Conservation (phyloP, 306 rosid species). For the Lathyrus aphaca region DNA sequence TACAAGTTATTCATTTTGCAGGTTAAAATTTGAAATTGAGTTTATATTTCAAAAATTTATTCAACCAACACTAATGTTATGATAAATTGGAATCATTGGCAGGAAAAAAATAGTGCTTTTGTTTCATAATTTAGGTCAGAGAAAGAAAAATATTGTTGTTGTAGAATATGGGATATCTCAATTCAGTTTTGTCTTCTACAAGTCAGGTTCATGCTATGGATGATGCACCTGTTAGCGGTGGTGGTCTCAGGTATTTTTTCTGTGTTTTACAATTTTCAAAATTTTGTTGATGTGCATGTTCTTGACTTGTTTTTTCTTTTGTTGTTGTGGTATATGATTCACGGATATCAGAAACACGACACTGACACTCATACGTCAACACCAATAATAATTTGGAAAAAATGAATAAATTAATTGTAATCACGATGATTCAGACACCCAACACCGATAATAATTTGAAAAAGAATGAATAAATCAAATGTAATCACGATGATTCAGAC, state of each 20-base stretch:
- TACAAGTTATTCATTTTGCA: conserved; percentile 35
- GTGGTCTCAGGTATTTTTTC: conserved; percentile 73
- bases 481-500: too few relatives aligned
- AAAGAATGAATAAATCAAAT: too few relatives aligned
- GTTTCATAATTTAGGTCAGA: conserved; percentile 43
- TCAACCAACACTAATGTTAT: conserved; percentile 38
- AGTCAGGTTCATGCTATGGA: conserved; percentile 68
- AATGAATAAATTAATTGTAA: too few relatives aligned
- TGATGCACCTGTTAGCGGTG: conserved; percentile 82
- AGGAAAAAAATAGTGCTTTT: conserved; percentile 39
- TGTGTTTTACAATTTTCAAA: not conserved
- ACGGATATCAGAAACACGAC: too few relatives aligned
- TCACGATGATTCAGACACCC: too few relatives aligned
- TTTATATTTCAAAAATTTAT: conserved; percentile 47
- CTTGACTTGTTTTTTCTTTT: not conserved
- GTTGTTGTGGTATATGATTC: too few relatives aligned
- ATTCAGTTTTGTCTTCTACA: conserved; percentile 73
- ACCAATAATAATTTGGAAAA: too few relatives aligned
- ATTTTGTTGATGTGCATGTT: not conserved
- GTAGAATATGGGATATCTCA: conserved; percentile 73
- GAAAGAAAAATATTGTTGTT: conserved; percentile 28
- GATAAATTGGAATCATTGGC: conserved; percentile 39
- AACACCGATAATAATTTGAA: too few relatives aligned
- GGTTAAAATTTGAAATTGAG: conserved; percentile 40
- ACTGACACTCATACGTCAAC: too few relatives aligned